Base-by-base conservation (phyloP, 768 basidiomycete species). In the Mycena vulgaris region DNA sequence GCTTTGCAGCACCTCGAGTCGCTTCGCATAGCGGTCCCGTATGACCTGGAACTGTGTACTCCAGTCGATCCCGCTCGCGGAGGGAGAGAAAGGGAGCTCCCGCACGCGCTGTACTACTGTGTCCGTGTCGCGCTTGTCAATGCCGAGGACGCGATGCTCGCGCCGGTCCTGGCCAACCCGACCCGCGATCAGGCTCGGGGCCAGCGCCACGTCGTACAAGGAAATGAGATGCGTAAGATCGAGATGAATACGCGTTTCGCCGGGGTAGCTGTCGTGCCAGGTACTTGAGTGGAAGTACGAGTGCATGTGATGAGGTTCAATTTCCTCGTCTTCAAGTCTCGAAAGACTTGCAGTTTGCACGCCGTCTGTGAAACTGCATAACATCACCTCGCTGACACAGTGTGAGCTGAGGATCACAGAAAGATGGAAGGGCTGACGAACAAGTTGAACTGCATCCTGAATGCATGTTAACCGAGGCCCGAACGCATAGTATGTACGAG, bases 401-500 rank as follows among this genome's bases (percentile, higher is more conserved):
- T 45, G 11, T 45, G 3, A n/a, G 42, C n/a, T 21, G 28, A 16
- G 30, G 6, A 52, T 31, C 11, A 48, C n/a, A 35, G 64, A 35
- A 35, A 23, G 1, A 53, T 33, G 69, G 14, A 30, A 47, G 28
- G 33, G 33, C 7, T 35, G 7, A 79, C 85, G 70, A 56, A 87
- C 85, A 89, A 86, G 66, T 85, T 81, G 77, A 83, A 80, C 78
- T 87, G 83, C 86, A 86, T 86, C 68, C 84, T 86, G 40, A 23
- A 42, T 40, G 49, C 31, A 58, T 33, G 48, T 63, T 33, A 66
- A 58, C 39, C 33, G 30, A 68, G 47, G 11, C 70, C 40, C 21
- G 6, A 19, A 23, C 52, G 45, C 37, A 62, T 13, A n/a, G n/a
- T n/a, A n/a, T n/a, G n/a, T n/a, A 62, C 25, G 35, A 70, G 62